Evolutionary conservation across 257 asterid species (phyloP).

Genomic region (Rehmannia glutinosa): DNA sequence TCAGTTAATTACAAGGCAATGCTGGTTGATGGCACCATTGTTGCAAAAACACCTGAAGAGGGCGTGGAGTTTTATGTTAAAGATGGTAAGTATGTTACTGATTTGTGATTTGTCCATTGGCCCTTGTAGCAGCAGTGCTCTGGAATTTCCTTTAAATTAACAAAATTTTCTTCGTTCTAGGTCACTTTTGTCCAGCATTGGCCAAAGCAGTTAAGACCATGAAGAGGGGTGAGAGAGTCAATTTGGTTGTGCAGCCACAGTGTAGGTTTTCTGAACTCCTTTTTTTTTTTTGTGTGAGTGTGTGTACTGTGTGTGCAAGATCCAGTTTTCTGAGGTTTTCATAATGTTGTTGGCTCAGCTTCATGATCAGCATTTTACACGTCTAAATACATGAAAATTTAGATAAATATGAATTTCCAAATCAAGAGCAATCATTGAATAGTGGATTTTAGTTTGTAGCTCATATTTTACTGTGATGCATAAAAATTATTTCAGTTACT

Average conservation of each 20-base stretch:
- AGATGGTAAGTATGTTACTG: constrained; percentile 43
- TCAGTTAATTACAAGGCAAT: constrained; percentile 52
- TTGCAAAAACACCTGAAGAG: constrained; percentile 53
- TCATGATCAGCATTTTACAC: not conserved
- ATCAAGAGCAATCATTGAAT: too few species aligned
- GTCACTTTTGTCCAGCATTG: constrained; percentile 64
- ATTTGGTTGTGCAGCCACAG: constrained; percentile 53
- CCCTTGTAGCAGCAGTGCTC: not conserved
- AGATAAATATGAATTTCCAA: too few species aligned
- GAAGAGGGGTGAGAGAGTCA: constrained; percentile 64
- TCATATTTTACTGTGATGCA: too few species aligned
- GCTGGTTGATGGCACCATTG: constrained; percentile 43
- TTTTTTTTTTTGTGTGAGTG: too few species aligned
- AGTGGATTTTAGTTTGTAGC: too few species aligned
- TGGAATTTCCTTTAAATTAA: not conserved
- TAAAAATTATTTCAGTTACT: too few species aligned
- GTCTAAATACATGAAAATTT: not conserved
- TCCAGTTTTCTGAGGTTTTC: too few species aligned
- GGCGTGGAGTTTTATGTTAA: constrained; percentile 59
- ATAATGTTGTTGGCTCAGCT: too few species aligned
- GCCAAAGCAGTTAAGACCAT: constrained; percentile 67
- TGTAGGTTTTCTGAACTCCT: constrained; percentile 41
- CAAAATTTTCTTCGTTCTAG: constrained; percentile 29
- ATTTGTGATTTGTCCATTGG: not conserved
- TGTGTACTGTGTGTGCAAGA: too few species aligned